Conservation (phyloP, 2,329 filamentous ascomycete genomes). For the Claviceps digitariae region DNA sequence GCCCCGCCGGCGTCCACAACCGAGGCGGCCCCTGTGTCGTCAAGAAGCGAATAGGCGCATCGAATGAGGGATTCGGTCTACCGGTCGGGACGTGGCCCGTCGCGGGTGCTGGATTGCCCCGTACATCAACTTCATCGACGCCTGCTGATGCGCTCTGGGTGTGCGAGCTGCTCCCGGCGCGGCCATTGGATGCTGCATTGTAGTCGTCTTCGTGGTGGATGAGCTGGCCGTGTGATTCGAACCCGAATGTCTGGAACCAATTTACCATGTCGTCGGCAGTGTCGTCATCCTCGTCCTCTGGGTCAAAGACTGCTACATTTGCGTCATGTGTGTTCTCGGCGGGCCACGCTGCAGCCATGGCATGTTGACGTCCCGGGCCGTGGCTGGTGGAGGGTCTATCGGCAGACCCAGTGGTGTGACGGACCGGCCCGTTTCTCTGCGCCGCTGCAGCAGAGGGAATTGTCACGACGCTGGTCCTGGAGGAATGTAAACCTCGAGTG, state of each 20-base stretch:
- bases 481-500: neutral
- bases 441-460: neutral
- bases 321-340: too few relatives aligned
- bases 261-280: conserved; percentile 30
- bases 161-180: too few relatives aligned
- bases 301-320: conserved; percentile 20
- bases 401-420: too few relatives aligned
- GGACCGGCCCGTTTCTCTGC: too few relatives aligned
- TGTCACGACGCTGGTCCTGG: neutral
- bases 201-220: conserved; percentile 12
- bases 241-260: conserved; percentile 40
- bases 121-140: neutral
- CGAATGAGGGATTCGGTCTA: neutral
- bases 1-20: conserved; percentile 24
- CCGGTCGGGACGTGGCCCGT: too few relatives aligned
- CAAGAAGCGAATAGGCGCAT: conserved; percentile 20
- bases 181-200: too few relatives aligned
- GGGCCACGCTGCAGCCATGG: too few relatives aligned
- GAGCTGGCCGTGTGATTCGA: conserved; percentile 29
- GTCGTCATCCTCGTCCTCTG: conserved; percentile 25
- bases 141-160: conserved; percentile 11
- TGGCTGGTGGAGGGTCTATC: too few relatives aligned
- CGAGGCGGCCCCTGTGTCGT: conserved; percentile 15
- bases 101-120: neutral
- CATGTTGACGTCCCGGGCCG: too few relatives aligned